Evolutionary conservation across 2,329 filamentous ascomycete genomes (phyloP).

Genomic region (Plectosphaerella sp.): DNA sequence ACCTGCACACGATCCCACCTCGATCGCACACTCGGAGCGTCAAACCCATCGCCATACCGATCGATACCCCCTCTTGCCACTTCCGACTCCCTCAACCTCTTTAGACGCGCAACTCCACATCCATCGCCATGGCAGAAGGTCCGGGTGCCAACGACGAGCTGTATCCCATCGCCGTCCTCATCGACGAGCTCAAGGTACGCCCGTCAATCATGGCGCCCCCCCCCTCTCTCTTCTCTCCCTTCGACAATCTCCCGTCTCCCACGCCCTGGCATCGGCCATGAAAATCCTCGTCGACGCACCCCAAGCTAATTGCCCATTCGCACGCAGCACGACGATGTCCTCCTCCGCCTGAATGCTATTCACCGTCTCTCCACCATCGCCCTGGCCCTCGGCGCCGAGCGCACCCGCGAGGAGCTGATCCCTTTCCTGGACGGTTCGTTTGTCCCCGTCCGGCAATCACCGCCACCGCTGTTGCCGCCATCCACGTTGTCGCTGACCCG

Average conservation of each 20-base stretch:
- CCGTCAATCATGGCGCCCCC: not conserved
- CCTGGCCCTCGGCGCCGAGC: constrained; percentile 88
- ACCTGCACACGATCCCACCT: constrained; percentile 18
- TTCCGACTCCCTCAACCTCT: constrained; percentile 11
- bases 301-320: constrained; percentile 18
- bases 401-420: constrained; percentile 96
- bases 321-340: constrained; percentile 89
- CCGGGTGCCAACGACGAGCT: constrained; percentile 94
- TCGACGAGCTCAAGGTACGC: constrained; percentile 96
- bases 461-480: constrained; percentile 3
- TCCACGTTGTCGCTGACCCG: constrained; percentile 8
- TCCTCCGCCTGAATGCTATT: constrained; percentile 96
- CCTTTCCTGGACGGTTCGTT: constrained; percentile 94
- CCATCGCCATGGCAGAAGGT: constrained; percentile 78
- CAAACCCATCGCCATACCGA: not conserved
- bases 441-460: not conserved
- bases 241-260: constrained; percentile 11
- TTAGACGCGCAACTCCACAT: constrained; percentile 23
- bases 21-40: constrained; percentile 12
- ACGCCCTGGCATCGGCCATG: constrained; percentile 1
- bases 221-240: constrained; percentile 1
- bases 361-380: constrained; percentile 97
- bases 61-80: constrained; percentile 5
- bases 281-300: constrained; percentile 3
- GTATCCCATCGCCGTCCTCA: constrained; percentile 98